A percentile compares a stretch with the other conserved stretches of the same genome.
phyloP scores from a whole-genome alignment of 176 grass and related monocot species.

The Musa itinerans region DNA sequence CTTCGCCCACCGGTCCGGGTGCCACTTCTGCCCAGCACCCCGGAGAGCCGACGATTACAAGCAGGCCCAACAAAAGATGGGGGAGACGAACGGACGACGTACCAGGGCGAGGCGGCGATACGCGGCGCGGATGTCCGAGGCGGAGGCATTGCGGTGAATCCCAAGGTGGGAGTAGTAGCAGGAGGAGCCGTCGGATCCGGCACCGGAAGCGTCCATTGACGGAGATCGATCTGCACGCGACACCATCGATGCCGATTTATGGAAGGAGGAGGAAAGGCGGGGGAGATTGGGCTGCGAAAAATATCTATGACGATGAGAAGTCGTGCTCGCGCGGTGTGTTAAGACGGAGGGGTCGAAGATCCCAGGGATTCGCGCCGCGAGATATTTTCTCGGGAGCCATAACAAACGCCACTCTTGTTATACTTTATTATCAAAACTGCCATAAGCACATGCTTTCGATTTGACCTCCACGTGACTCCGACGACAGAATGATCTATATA shows the following conservation, averaged over 20 bases:
- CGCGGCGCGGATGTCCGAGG: constrained; percentile 66
- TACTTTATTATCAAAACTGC: constrained; percentile 31
- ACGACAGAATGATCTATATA: no score
- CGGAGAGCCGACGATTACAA: neutral
- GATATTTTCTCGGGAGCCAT: neutral
- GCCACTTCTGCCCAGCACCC: constrained; percentile 61
- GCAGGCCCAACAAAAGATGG: neutral
- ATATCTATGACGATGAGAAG: neutral
- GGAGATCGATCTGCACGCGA: neutral
- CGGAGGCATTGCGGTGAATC: constrained; percentile 64
- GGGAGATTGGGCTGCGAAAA: neutral
- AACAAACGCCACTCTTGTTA: constrained; percentile 3
- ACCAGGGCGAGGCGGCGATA: constrained; percentile 90
- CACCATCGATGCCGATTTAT: neutral
- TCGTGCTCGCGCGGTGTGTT: neutral
- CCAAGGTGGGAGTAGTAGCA: constrained; percentile 86
- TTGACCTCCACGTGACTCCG: no score
- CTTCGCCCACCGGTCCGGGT: constrained; percentile 86
- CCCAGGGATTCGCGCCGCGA: constrained; percentile 45
- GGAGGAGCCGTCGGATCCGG: constrained; percentile 56
- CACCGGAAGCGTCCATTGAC: constrained; percentile 49
- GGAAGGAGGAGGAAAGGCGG: neutral
- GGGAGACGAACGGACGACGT: neutral
- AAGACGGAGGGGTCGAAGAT: constrained; percentile 33
- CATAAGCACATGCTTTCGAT: neutral